Evolutionary conservation across 345 rosid genomes (phyloP).

Genomic region (Bretschneidera sinensis): DNA sequence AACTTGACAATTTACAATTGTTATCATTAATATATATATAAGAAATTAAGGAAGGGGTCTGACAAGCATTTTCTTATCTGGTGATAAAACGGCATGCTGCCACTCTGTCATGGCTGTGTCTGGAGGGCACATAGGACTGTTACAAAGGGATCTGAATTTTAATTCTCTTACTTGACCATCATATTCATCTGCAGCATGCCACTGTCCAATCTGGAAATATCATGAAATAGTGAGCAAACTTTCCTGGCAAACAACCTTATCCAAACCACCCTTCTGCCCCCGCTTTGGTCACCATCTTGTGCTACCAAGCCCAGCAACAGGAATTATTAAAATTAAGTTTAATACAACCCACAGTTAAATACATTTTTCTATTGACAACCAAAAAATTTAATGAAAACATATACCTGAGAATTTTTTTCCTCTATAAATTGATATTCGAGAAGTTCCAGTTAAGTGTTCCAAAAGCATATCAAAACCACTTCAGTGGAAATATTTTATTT

Average conservation of each 20-base stretch:
- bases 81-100: conserved; percentile 74
- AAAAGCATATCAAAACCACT: too few relatives aligned
- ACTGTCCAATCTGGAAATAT: conserved; percentile 75
- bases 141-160: conserved; percentile 73
- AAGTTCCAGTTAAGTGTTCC: too few relatives aligned
- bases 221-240: conserved; percentile 12
- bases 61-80: conserved; percentile 78
- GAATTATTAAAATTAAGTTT: not conserved
- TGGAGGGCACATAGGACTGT: conserved; percentile 98
- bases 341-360: too few relatives aligned
- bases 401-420: too few relatives aligned
- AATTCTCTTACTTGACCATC: conserved; percentile 97
- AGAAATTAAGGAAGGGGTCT: not conserved
- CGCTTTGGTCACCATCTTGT: not conserved
- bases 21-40: too few relatives aligned
- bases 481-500: too few relatives aligned
- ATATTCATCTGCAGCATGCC: conserved; percentile 91
- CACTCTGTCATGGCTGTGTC: conserved; percentile 97
- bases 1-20: not conserved
- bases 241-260: not conserved
- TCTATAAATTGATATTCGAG: too few relatives aligned
- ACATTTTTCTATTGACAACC: too few relatives aligned
- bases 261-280: not conserved
- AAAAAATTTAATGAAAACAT: too few relatives aligned
- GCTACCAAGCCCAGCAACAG: not conserved